Conservation (phyloP, 352 stramenopile genomes). For the Aphanomyces astaci region DNA sequence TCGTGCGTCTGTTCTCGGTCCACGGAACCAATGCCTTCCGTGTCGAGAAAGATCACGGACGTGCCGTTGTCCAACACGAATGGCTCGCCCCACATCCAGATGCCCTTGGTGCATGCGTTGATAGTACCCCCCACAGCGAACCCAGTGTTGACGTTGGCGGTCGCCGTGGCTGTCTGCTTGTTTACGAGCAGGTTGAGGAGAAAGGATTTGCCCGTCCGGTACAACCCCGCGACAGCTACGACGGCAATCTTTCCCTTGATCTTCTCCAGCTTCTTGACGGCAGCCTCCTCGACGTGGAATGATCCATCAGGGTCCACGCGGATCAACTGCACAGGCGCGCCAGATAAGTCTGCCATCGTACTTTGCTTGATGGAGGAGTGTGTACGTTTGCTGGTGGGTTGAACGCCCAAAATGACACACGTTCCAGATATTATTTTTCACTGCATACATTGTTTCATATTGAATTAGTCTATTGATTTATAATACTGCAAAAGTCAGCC, state of each 20-base stretch:
- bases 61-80: conserved; percentile 49
- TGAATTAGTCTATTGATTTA: too few relatives aligned
- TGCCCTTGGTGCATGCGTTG: conserved; percentile 88
- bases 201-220: conserved; percentile 87
- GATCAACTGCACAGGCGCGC: conserved; percentile 66
- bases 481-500: too few relatives aligned
- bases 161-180: conserved; percentile 26
- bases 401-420: not conserved
- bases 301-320: conserved; percentile 64
- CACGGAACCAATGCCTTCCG: conserved; percentile 76
- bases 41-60: conserved; percentile 84
- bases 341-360: conserved; percentile 24
- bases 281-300: conserved; percentile 75
- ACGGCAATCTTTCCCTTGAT: conserved; percentile 77
- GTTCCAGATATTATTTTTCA: too few relatives aligned
- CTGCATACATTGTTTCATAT: too few relatives aligned
- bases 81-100: conserved; percentile 86
- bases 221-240: conserved; percentile 79
- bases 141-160: conserved; percentile 29
- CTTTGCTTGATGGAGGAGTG: not conserved
- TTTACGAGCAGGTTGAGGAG: conserved; percentile 81
- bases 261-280: conserved; percentile 49
- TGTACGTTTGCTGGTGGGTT: conserved; percentile 10
- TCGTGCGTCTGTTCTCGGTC: conserved; percentile 84
- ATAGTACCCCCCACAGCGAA: conserved; percentile 81